Conservation (phyloP, 805 yeast genomes). For the Tetrapisispora fleetii region DNA sequence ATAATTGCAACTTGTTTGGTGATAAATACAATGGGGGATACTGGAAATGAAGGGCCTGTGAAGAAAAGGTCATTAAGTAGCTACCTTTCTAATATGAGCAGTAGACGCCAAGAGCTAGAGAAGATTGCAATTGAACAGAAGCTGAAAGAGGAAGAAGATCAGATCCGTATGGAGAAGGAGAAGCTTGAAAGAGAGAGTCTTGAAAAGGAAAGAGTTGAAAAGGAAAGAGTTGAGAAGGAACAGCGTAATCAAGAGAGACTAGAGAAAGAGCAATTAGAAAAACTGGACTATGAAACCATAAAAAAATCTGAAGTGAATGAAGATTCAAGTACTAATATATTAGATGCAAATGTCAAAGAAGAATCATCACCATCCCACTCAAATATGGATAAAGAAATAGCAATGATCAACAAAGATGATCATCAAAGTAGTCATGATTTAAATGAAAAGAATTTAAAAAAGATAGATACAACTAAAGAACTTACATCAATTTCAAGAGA, state of each 20-base stretch:
- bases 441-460: neutral
- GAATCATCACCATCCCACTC: no score
- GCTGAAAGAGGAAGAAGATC: constrained; percentile 2
- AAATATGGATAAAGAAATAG: no score
- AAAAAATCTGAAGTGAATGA: no score
- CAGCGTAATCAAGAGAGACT: no score
- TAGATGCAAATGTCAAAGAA: no score
- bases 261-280: neutral
- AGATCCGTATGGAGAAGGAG: neutral
- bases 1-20: no score
- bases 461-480: no score
- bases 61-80: constrained; percentile 27
- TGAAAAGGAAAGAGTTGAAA: neutral
- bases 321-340: no score
- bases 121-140: constrained; percentile 11
- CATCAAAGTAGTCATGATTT: neutral
- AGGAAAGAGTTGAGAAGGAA: neutral
- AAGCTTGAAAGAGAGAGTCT: neutral
- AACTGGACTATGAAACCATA: neutral
- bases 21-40: neutral
- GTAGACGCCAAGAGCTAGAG: constrained; percentile 24
- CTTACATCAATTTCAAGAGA: constrained; percentile 7
- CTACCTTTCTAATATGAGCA: constrained; percentile 23
- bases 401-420: neutral
- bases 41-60: constrained; percentile 6